Evolutionary conservation across 2,329 filamentous ascomycete species (phyloP).

Genomic region (Nemania sp.): DNA sequence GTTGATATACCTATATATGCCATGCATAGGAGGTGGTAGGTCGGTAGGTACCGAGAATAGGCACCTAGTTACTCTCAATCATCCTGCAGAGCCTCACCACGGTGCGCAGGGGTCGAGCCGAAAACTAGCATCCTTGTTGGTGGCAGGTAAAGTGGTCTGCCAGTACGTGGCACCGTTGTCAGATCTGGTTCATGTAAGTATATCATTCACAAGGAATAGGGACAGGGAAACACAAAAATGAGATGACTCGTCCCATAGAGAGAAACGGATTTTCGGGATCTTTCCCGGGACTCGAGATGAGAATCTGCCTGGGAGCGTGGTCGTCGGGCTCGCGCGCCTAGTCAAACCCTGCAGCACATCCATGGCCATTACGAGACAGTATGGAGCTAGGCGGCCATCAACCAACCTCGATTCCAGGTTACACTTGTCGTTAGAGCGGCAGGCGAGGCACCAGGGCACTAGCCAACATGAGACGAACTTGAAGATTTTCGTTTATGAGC

Average conservation of each 20-base stretch:
- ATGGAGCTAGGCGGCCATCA: conserved; percentile 12
- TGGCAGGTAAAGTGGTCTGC: not conserved
- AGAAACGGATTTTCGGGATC: conserved; percentile 34
- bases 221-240: conserved; percentile 8
- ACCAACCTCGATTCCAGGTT: conserved; percentile 7
- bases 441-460: conserved; percentile 4
- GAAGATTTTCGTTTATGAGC: conserved; percentile 27
- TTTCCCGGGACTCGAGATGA: conserved; percentile 10
- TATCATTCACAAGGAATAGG: conserved; percentile 3
- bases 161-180: not conserved
- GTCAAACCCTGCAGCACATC: conserved; percentile 34
- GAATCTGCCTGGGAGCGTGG: conserved; percentile 5
- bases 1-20: not conserved
- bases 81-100: conserved; percentile 18
- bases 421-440: conserved; percentile 16
- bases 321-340: conserved; percentile 17
- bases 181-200: not conserved
- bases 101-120: not conserved
- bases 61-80: no score
- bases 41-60: no score
- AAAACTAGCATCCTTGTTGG: conserved; percentile 6
- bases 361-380: conserved; percentile 30
- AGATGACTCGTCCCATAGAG: conserved; percentile 2
- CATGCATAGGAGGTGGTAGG: no score
- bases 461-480: conserved; percentile 38